These are phyloP conservation scores for Scytalidium lignicola DNA, from an alignment of 2,329 filamentous ascomycete species.

Conservation along the genomic window DNA sequence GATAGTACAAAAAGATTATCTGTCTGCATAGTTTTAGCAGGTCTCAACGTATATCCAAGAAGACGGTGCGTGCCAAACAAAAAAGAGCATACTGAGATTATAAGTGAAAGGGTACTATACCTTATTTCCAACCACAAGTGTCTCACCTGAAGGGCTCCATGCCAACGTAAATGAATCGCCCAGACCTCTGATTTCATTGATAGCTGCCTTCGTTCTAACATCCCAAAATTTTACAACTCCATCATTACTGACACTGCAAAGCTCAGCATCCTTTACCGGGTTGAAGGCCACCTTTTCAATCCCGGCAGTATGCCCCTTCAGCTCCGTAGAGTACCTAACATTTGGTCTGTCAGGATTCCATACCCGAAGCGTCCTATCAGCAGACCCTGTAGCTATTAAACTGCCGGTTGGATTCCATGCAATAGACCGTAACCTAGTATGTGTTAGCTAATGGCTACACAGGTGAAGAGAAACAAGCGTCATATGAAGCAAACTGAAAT, in stretches of 20 bases:
- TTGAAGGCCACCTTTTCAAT: constrained; percentile 78
- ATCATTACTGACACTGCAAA: constrained; percentile 70
- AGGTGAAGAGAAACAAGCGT: background rate
- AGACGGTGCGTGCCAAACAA: too few species aligned
- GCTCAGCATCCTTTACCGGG: constrained; percentile 68
- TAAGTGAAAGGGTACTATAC: constrained; percentile 48
- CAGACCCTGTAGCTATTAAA: constrained; percentile 75
- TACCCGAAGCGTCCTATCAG: constrained; percentile 65
- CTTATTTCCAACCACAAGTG: constrained; percentile 68
- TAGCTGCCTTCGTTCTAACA: constrained; percentile 64
- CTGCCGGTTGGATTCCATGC: constrained; percentile 86
- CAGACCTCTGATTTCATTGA: constrained; percentile 63
- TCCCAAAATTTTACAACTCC: constrained; percentile 78
- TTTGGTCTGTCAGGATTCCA: constrained; percentile 78
- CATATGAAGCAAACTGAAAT: background rate
- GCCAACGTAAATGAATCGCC: constrained; percentile 66
- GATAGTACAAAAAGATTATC: constrained; percentile 60
- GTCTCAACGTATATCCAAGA: too few species aligned
- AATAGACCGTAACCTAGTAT: constrained; percentile 64
- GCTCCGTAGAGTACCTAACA: constrained; percentile 69
- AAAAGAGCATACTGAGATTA: too few species aligned
- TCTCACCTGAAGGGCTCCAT: constrained; percentile 68
- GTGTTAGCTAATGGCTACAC: constrained; percentile 3
- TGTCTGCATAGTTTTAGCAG: constrained; percentile 35
- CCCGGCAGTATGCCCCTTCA: constrained; percentile 59